These are phyloP conservation scores for Dovyalis caffra DNA, from an alignment of 345 rosid genomes.

Conservation along the genomic window DNA sequence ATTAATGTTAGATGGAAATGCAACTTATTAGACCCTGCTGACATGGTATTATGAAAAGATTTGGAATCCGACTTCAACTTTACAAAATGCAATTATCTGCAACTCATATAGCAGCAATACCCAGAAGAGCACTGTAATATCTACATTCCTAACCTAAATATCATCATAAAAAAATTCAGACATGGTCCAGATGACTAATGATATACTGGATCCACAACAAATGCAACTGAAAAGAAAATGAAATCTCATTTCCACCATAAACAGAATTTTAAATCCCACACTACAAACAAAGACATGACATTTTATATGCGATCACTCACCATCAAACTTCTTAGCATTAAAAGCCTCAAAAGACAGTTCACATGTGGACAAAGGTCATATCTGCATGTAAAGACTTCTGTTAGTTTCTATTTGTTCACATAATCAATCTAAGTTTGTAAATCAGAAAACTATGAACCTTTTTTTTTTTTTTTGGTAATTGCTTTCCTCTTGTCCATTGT, in stretches of 20 bases:
- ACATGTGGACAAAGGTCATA: conserved; percentile 75
- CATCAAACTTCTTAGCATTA: conserved; percentile 85
- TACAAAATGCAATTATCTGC: too few species aligned
- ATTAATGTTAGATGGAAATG: too few species aligned
- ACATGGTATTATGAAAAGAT: too few species aligned
- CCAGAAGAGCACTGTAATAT: too few species aligned
- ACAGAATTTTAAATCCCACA: conserved; percentile 18
- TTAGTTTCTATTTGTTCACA: conserved; percentile 20
- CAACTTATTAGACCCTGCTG: too few species aligned
- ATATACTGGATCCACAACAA: conserved; percentile 93
- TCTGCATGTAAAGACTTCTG: conserved; percentile 49
- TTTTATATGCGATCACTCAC: conserved; percentile 37
- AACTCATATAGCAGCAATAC: too few species aligned
- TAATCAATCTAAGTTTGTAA: not conserved
- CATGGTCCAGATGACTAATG: conserved; percentile 97
- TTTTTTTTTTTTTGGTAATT: conserved; percentile 64
- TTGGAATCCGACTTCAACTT: too few species aligned
- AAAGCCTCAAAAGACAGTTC: conserved; percentile 84
- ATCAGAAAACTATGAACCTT: conserved; percentile 48
- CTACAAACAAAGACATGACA: conserved; percentile 5
- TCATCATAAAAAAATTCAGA: too few species aligned
- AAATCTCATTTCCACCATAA: conserved; percentile 12
- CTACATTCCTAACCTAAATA: too few species aligned
- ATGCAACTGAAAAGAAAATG: conserved; percentile 60
- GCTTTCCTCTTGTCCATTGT: conserved; percentile 44